Evolutionary conservation across 345 rosid species (phyloP).

Genomic region (Bruguiera gymnorhiza): DNA sequence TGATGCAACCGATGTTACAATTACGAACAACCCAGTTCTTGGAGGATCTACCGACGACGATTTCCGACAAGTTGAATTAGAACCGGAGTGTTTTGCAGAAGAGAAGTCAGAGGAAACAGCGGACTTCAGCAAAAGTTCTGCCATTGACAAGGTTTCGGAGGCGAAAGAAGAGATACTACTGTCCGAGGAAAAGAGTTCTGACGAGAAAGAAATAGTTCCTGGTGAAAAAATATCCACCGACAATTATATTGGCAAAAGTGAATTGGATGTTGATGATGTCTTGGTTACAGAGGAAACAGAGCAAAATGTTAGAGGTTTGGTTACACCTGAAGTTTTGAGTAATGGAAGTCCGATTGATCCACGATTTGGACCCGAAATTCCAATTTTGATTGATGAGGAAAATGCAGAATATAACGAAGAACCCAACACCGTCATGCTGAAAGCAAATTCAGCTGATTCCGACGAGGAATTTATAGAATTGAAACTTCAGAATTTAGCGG

Average conservation of each 20-base stretch:
- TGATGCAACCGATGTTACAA: constrained; percentile 4
- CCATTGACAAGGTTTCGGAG: constrained; percentile 1
- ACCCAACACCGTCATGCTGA: background rate
- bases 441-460: constrained; percentile 20
- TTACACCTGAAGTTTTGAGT: background rate
- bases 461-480: constrained; percentile 56
- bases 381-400: constrained; percentile 4
- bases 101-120: constrained; percentile 14
- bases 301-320: background rate
- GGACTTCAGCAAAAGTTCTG: constrained; percentile 15
- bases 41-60: constrained; percentile 8
- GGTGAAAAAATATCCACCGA: background rate
- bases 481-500: constrained; percentile 11
- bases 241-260: background rate
- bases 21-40: background rate
- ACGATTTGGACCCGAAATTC: constrained; percentile 17
- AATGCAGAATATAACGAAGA: constrained; percentile 15
- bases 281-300: background rate
- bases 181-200: background rate
- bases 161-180: constrained; percentile 5
- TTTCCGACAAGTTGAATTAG: constrained; percentile 2
- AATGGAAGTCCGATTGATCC: background rate
- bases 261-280: background rate
- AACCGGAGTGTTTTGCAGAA: background rate
- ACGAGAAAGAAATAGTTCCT: background rate